These are phyloP conservation scores for Suillus occidentalis DNA, from an alignment of 768 basidiomycete species.

Conservation along the genomic window DNA sequence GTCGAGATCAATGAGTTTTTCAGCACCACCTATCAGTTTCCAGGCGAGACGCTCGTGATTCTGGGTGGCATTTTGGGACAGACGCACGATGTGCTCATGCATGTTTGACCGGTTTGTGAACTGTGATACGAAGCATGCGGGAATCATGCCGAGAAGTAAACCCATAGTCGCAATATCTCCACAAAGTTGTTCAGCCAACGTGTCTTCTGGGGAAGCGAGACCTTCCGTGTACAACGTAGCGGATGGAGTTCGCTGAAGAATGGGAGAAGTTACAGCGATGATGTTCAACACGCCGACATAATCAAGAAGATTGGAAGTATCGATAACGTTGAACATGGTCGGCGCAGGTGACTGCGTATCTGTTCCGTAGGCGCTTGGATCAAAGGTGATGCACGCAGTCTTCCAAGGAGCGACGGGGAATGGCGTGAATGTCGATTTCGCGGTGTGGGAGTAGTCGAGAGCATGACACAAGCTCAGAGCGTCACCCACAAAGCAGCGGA, in stretches of 20 bases:
- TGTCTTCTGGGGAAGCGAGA: slow-evolving; percentile 15
- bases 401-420: slow-evolving; percentile 26
- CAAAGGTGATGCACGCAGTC: slow-evolving; percentile 21
- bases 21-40: slow-evolving; percentile 17
- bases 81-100: slow-evolving; percentile 19
- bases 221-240: slow-evolving; percentile 32
- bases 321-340: slow-evolving; percentile 32
- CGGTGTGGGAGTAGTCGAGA: slow-evolving; percentile 15
- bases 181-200: slow-evolving; percentile 25
- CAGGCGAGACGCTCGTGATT: slow-evolving; percentile 27
- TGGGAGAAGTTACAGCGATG: slow-evolving; percentile 20
- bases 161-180: slow-evolving; percentile 30
- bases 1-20: not conserved
- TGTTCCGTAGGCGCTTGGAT: slow-evolving; percentile 21
- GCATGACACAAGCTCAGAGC: slow-evolving; percentile 30
- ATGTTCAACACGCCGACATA: slow-evolving; percentile 32
- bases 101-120: slow-evolving; percentile 32
- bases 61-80: not conserved
- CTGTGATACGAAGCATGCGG: slow-evolving; percentile 24
- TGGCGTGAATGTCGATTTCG: slow-evolving; percentile 15
- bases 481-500: slow-evolving; percentile 33
- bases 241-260: slow-evolving; percentile 24
- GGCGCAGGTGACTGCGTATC: slow-evolving; percentile 21
- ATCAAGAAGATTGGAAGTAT: slow-evolving; percentile 34
- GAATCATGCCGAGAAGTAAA: slow-evolving; percentile 28